Conservation (phyloP, 257 asterid genomes). For the Solanum rostratum region DNA sequence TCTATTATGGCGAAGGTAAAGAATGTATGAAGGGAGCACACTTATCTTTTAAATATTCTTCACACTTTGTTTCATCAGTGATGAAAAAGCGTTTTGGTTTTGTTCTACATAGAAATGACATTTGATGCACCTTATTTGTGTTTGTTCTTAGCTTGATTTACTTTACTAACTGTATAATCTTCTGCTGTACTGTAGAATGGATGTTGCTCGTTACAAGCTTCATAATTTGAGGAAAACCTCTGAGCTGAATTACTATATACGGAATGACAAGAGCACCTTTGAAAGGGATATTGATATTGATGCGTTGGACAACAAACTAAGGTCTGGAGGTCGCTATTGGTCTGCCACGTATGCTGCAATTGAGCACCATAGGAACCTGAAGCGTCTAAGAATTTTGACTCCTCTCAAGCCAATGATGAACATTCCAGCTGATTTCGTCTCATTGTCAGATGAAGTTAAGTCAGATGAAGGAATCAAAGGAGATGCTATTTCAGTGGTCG, state of each 20-base stretch:
- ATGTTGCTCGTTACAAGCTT: constrained; percentile 88
- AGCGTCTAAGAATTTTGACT: constrained; percentile 54
- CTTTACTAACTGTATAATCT: background rate
- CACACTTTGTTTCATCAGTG: background rate
- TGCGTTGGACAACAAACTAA: constrained; percentile 50
- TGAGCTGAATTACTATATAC: constrained; percentile 14
- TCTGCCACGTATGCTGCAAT: constrained; percentile 69
- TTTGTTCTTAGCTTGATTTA: background rate
- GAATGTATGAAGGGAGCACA: background rate
- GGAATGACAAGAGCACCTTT: constrained; percentile 20
- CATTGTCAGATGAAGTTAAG: constrained; percentile 21
- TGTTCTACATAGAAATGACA: background rate
- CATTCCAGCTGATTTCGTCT: constrained; percentile 38
- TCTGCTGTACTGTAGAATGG: constrained; percentile 59
- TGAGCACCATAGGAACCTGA: constrained; percentile 82
- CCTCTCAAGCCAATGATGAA: constrained; percentile 26
- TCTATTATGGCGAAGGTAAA: background rate
- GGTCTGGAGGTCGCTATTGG: constrained; percentile 91
- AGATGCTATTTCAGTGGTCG: constrained; percentile 27
- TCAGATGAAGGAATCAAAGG: constrained; percentile 27
- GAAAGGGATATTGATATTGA: constrained; percentile 65
- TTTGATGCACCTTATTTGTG: background rate
- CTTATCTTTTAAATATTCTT: background rate
- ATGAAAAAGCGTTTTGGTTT: background rate
- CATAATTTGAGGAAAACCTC: constrained; percentile 36